A percentile compares a stretch with the other conserved stretches of the same genome.
phyloP scores from a whole-genome alignment of 495 filamentous ascomycete species.

The Neurospora pannonica region DNA sequence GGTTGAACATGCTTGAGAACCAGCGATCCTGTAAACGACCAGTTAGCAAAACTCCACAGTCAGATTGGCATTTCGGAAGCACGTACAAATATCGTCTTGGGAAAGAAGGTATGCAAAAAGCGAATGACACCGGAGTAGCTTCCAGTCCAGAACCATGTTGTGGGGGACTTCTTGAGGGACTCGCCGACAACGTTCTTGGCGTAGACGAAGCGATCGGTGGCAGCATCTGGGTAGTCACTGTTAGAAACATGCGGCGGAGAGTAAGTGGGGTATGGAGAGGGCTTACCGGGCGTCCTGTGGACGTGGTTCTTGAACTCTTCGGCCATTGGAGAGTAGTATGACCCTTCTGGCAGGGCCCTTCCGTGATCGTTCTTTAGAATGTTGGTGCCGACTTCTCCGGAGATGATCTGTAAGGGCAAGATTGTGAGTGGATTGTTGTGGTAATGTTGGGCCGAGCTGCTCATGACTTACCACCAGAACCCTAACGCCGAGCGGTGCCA shows the following conservation, averaged over 20 bases:
- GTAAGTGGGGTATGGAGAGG: neutral
- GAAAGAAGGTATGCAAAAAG: neutral
- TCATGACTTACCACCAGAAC: neutral
- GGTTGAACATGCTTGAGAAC: neutral
- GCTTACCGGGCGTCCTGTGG: neutral
- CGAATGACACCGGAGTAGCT: neutral
- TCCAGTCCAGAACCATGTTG: neutral
- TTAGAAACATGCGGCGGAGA: neutral
- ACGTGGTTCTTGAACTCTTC: neutral
- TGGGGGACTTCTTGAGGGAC: neutral
- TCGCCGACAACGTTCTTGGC: neutral
- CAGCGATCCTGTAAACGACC: neutral
- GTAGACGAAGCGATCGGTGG: neutral
- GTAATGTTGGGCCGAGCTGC: accelerated
- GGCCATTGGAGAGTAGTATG: neutral
- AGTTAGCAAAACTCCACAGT: neutral
- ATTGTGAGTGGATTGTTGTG: neutral
- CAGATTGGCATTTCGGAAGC: neutral
- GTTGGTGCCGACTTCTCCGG: neutral
- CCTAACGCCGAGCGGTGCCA: neutral
- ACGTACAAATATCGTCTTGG: neutral
- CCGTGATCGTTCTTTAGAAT: neutral
- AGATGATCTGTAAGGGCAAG: neutral
- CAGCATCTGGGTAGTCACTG: neutral
- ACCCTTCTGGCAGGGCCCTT: neutral